A percentile compares a stretch with the other conserved stretches of the same genome.
Evolutionary conservation across 805 yeast genomes (phyloP).

Genomic region (Candida argentea): DNA sequence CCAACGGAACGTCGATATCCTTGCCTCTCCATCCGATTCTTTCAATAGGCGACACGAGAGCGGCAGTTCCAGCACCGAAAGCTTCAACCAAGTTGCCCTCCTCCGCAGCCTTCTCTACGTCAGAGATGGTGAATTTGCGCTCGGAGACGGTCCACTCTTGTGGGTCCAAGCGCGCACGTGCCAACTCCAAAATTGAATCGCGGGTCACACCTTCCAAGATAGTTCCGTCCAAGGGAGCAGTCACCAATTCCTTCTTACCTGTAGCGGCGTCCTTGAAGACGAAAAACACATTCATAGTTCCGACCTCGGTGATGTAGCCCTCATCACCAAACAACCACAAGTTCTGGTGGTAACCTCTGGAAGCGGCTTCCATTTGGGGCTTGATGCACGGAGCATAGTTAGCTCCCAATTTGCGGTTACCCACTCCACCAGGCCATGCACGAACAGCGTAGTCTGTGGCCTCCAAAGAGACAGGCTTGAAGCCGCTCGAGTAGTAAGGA

Average conservation of each 20-base stretch:
- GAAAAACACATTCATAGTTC: conserved; percentile 93
- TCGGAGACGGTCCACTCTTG: conserved; percentile 77
- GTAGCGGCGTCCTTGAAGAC: conserved; percentile 63
- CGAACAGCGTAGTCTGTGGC: conserved; percentile 94
- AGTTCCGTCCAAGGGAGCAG: conserved; percentile 97
- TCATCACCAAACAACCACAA: conserved; percentile 94
- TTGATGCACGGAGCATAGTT: conserved; percentile 93
- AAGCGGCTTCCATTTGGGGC: conserved; percentile 86
- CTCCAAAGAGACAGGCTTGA: conserved; percentile 89
- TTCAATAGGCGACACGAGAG: conserved; percentile 88
- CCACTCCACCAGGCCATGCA: conserved; percentile 99
- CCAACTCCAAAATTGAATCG: conserved; percentile 71
- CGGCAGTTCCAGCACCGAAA: conserved; percentile 97
- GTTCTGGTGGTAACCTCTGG: conserved; percentile 90
- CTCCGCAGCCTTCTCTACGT: conserved; percentile 66
- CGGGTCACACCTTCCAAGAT: conserved; percentile 95
- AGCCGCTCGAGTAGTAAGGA: conserved; percentile 90
- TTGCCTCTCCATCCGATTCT: conserved; percentile 73
- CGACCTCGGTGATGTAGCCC: conserved; percentile 83
- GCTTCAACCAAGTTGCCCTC: conserved; percentile 87
- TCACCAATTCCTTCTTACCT: conserved; percentile 85
- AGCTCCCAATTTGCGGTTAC: conserved; percentile 93
- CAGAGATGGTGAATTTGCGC: conserved; percentile 73
- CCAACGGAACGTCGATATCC: conserved; percentile 68
- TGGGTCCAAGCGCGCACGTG: conserved; percentile 64